Percentiles rank a stretch among this genome's conserved stretches.
These are phyloP conservation scores for Keithomyces neogunnii DNA, from an alignment of 2,329 filamentous ascomycete species.

Conservation along the genomic window DNA sequence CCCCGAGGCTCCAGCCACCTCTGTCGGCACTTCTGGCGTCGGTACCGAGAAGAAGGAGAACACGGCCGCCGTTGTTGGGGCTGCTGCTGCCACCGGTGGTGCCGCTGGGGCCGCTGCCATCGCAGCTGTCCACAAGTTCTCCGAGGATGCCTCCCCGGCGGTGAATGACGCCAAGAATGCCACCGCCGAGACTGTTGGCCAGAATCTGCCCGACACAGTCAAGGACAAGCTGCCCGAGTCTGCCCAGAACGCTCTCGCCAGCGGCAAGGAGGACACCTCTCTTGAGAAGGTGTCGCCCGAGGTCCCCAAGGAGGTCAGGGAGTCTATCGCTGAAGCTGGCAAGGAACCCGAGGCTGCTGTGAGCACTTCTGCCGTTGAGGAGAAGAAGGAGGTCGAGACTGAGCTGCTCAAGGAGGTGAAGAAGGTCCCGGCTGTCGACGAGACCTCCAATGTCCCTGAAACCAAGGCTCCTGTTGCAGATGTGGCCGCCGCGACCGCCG, in stretches of 20 bases:
- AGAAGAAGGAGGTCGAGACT: conserved; percentile 67
- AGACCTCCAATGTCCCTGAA: conserved; percentile 15
- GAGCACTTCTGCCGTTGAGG: conserved; percentile 58
- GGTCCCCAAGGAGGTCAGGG: conserved; percentile 48
- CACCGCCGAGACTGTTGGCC: conserved; percentile 31
- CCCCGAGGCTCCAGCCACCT: conserved; percentile 47
- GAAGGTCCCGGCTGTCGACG: conserved; percentile 25
- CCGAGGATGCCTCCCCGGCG: conserved; percentile 20
- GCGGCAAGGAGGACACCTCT: conserved; percentile 32
- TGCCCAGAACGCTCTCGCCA: conserved; percentile 38
- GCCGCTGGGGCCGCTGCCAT: conserved; percentile 28
- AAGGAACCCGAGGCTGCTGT: conserved; percentile 62
- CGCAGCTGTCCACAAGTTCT: conserved; percentile 29
- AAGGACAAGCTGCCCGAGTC: conserved; percentile 42
- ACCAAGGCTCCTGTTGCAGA: conserved; percentile 3
- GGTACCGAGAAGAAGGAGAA: conserved; percentile 45
- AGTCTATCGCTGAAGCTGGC: conserved; percentile 49
- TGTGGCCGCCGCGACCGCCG: conserved; percentile 8
- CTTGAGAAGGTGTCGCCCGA: conserved; percentile 38
- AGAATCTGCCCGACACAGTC: conserved; percentile 44
- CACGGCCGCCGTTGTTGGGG: conserved; percentile 22
- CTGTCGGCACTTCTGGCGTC: conserved; percentile 44
- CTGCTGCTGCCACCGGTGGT: conserved; percentile 25
- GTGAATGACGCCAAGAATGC: conserved; percentile 23
- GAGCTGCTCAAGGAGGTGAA: conserved; percentile 62